phyloP scores from a whole-genome alignment of 768 basidiomycete genomes.

The Agaricus bisporus region DNA sequence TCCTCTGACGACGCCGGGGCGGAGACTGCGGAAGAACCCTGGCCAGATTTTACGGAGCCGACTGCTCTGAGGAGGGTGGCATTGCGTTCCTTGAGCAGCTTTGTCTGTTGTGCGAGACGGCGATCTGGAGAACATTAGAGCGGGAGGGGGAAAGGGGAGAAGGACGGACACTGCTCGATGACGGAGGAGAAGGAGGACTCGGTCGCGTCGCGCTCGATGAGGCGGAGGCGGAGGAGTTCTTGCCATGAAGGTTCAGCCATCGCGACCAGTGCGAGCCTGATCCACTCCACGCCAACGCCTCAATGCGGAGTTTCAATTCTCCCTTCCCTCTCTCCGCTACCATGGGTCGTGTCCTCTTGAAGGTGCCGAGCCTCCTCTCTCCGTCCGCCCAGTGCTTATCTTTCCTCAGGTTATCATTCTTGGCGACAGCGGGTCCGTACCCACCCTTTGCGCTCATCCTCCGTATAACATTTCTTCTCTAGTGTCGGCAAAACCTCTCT shows the following conservation, averaged over 20 bases:
- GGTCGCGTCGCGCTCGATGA: conserved; percentile 77
- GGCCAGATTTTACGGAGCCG: conserved; percentile 57
- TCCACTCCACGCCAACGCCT: conserved; percentile 5
- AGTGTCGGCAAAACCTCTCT: conserved; percentile 99
- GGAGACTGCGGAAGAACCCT: conserved; percentile 56
- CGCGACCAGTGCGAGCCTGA: conserved; percentile 16
- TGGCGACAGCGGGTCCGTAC: conserved; percentile 87
- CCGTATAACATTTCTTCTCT: conserved; percentile 14
- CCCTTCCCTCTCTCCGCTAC: conserved; percentile 17
- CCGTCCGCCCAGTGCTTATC: conserved; percentile 1
- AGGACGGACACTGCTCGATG: conserved; percentile 83
- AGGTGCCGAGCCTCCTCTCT: conserved; percentile 38
- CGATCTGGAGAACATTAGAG: conserved; percentile 52
- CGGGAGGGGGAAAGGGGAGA: conserved; percentile 10
- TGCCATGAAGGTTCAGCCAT: conserved; percentile 88
- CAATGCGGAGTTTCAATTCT: conserved; percentile 38
- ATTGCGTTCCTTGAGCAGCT: conserved; percentile 90
- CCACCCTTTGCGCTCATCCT: conserved; percentile 6
- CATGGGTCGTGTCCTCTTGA: conserved; percentile 86
- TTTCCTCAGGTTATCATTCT: conserved; percentile 88
- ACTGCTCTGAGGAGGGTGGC: conserved; percentile 82
- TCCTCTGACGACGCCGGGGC: conserved; percentile 64
- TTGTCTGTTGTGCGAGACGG: conserved; percentile 87
- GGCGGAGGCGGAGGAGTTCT: conserved; percentile 70
- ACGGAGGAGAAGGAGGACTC: conserved; percentile 78